These are phyloP conservation scores for Tetrapisispora pingtungensis DNA, from an alignment of 805 yeast genomes.

Conservation along the genomic window DNA sequence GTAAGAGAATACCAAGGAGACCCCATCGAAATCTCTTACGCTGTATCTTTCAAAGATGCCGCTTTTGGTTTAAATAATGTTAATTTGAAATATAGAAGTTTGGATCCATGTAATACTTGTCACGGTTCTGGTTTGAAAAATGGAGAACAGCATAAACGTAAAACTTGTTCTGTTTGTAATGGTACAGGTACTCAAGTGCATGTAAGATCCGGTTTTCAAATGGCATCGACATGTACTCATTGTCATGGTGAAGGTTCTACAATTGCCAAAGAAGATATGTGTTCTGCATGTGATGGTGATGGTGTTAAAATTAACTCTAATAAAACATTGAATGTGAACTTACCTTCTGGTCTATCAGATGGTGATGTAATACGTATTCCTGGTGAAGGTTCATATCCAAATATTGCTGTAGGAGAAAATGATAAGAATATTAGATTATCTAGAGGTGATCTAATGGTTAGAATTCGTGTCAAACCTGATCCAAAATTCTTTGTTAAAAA, in stretches of 20 bases:
- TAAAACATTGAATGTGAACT: constrained; percentile 67
- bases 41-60: constrained; percentile 75
- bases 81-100: constrained; percentile 57
- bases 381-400: constrained; percentile 87
- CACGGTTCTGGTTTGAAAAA: constrained; percentile 75
- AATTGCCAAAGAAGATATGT: constrained; percentile 56
- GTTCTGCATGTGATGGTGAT: constrained; percentile 77
- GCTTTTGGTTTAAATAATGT: constrained; percentile 64
- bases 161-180: constrained; percentile 78
- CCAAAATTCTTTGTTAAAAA: constrained; percentile 56
- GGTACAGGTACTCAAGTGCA: constrained; percentile 91
- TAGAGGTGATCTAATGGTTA: constrained; percentile 82
- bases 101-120: constrained; percentile 72
- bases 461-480: constrained; percentile 72
- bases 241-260: constrained; percentile 87
- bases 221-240: constrained; percentile 82
- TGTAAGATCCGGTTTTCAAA: constrained; percentile 85
- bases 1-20: constrained; percentile 81
- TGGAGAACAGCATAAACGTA: constrained; percentile 48
- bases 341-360: constrained; percentile 83
- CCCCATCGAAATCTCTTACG: constrained; percentile 68
- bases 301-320: constrained; percentile 59
- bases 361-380: constrained; percentile 77
- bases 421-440: constrained; percentile 43
- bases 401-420: constrained; percentile 54